A percentile compares a stretch with the other conserved stretches of the same genome.
Conservation (phyloP, 352 stramenopile genomes). For the Globisporangium spiculum region DNA sequence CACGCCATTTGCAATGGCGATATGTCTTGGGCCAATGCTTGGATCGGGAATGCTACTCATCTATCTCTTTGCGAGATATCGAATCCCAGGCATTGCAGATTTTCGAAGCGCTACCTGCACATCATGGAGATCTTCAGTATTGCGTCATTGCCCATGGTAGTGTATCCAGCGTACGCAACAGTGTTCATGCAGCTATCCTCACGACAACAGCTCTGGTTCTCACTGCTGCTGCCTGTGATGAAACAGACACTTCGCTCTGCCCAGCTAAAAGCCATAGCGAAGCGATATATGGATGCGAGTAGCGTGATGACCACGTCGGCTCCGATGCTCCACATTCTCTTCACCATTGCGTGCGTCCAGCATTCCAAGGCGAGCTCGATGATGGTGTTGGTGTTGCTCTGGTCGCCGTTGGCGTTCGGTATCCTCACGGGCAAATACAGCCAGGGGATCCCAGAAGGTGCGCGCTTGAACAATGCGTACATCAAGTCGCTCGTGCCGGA, state of each 20-base stretch:
- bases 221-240: background rate
- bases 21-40: background rate
- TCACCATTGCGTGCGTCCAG: background rate
- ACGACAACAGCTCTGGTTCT: background rate
- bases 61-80: background rate
- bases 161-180: background rate
- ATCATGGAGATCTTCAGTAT: background rate
- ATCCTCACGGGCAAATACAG: too few species aligned
- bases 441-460: too few species aligned
- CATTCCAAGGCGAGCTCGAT: background rate
- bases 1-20: background rate
- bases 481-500: too few species aligned
- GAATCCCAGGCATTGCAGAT: background rate
- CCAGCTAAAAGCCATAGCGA: background rate
- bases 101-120: background rate
- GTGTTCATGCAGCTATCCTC: background rate
- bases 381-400: background rate
- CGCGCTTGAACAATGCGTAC: too few species aligned
- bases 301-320: background rate
- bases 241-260: background rate
- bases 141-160: background rate
- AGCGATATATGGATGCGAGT: background rate
- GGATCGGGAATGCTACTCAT: background rate
- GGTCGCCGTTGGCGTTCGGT: too few species aligned
- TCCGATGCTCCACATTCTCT: background rate